Evolutionary conservation across 1,284 basidiomycete genomes (phyloP).

Genomic region (Trametes pubescens): DNA sequence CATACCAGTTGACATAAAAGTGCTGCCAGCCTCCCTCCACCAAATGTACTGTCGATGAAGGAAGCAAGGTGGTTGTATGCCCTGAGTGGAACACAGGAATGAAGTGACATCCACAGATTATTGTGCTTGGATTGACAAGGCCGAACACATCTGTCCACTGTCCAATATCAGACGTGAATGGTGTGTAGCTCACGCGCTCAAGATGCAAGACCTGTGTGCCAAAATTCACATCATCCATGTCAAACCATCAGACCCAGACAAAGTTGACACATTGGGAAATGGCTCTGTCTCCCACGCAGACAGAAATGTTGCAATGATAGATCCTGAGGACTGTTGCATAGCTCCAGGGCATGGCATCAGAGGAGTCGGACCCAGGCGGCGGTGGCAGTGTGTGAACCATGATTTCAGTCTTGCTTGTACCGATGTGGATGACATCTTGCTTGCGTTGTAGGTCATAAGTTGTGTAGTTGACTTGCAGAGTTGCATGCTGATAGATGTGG

Average conservation of each 20-base stretch:
- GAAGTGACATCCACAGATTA: constrained; percentile 38
- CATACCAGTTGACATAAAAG: constrained; percentile 33
- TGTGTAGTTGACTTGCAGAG: constrained; percentile 42
- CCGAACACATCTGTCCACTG: constrained; percentile 29
- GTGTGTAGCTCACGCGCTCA: constrained; percentile 24
- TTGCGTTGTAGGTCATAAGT: constrained; percentile 44
- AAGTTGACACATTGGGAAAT: constrained; percentile 33
- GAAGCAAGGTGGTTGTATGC: constrained; percentile 19
- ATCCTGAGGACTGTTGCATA: constrained; percentile 46
- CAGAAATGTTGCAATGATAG: constrained; percentile 39
- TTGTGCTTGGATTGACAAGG: constrained; percentile 36
- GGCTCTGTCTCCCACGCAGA: constrained; percentile 19
- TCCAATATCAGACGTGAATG: not conserved
- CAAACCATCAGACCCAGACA: constrained; percentile 42
- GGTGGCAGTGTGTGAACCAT: constrained; percentile 36
- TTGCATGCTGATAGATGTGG: constrained; percentile 38
- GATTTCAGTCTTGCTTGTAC: constrained; percentile 36
- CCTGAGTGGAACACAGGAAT: constrained; percentile 36
- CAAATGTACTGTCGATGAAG: constrained; percentile 17
- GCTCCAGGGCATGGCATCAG: constrained; percentile 36
- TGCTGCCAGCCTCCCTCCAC: constrained; percentile 25
- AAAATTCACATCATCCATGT: constrained; percentile 6
- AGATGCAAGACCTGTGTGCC: constrained; percentile 24
- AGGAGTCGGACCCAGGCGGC: not conserved
- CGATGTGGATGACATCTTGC: constrained; percentile 47